phyloP scores from a whole-genome alignment of 176 grass and related monocot genomes.

The Musa schizocarpa region DNA sequence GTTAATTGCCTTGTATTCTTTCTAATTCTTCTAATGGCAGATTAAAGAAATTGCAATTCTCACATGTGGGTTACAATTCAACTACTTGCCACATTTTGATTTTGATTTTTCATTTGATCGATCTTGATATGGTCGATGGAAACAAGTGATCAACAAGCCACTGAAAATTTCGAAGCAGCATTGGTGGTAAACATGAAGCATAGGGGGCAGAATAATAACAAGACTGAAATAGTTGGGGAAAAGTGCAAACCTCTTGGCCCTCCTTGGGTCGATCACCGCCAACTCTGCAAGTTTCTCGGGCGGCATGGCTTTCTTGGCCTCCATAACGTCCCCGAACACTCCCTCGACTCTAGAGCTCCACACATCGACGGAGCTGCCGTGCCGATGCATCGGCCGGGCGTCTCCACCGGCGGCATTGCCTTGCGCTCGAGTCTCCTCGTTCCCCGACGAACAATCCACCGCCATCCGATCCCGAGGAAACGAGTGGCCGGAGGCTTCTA shows the following conservation, averaged over 20 bases:
- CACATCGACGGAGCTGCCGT: slow-evolving; percentile 84
- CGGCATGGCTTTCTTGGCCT: slow-evolving; percentile 95
- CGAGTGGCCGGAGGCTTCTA: slow-evolving; percentile 5
- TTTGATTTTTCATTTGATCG: background rate
- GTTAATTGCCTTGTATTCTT: no score
- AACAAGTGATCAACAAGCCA: background rate
- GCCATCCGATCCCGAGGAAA: slow-evolving; percentile 46
- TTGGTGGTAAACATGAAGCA: background rate
- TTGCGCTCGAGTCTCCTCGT: slow-evolving; percentile 30
- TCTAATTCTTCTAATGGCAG: no score
- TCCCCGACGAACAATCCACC: slow-evolving; percentile 27
- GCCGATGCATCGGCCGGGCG: slow-evolving; percentile 68
- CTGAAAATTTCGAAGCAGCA: background rate
- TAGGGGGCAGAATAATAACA: background rate
- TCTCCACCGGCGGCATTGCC: slow-evolving; percentile 37
- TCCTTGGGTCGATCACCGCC: slow-evolving; percentile 75
- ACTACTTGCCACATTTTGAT: no score
- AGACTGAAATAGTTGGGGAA: background rate
- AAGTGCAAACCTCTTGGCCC: slow-evolving; percentile 66
- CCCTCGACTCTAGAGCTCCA: slow-evolving; percentile 32
- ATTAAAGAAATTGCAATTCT: no score
- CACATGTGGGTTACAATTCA: no score
- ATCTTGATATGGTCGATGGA: background rate
- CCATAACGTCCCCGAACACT: slow-evolving; percentile 62
- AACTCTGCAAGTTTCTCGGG: slow-evolving; percentile 74